phyloP scores from a whole-genome alignment of 129 eudicot species.

The Helichrysum umbraculigerum region DNA sequence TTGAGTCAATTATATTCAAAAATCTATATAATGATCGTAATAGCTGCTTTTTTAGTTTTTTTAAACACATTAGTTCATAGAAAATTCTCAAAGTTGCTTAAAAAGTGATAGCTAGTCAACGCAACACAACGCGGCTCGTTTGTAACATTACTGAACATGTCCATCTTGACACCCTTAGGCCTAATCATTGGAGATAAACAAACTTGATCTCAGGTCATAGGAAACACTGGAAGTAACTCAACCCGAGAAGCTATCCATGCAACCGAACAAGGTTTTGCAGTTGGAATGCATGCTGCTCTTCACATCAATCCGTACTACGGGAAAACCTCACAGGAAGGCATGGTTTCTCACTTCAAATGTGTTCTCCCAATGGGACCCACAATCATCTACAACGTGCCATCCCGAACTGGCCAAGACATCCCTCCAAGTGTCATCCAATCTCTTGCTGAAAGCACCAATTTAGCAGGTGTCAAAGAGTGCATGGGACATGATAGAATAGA shows the following conservation, averaged over 20 bases:
- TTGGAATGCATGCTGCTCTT: constrained; percentile 84
- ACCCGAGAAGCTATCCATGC: constrained; percentile 80
- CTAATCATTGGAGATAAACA: background rate
- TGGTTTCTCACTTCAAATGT: constrained; percentile 65
- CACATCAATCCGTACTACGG: constrained; percentile 92
- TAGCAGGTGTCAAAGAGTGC: constrained; percentile 72
- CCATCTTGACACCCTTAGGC: background rate
- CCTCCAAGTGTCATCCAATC: constrained; percentile 57
- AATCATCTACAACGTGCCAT: constrained; percentile 72
- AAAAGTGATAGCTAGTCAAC: background rate
- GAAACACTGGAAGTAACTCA: constrained; percentile 83
- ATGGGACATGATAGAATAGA: constrained; percentile 59
- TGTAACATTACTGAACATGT: background rate
- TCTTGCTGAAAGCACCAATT: constrained; percentile 49
- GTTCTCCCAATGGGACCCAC: constrained; percentile 82
- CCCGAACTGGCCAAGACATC: constrained; percentile 81
- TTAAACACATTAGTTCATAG: background rate
- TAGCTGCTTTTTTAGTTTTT: background rate
- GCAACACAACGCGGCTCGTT: background rate
- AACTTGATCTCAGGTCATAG: constrained; percentile 45
- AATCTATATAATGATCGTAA: background rate
- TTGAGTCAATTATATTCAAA: background rate
- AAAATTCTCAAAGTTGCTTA: background rate
- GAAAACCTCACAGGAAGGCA: constrained; percentile 70
- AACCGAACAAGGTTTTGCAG: constrained; percentile 79